Percentiles rank a stretch among this genome's conserved stretches.
phyloP scores from a whole-genome alignment of 2,329 filamentous ascomycete genomes.

The Botrytis byssoidea region DNA sequence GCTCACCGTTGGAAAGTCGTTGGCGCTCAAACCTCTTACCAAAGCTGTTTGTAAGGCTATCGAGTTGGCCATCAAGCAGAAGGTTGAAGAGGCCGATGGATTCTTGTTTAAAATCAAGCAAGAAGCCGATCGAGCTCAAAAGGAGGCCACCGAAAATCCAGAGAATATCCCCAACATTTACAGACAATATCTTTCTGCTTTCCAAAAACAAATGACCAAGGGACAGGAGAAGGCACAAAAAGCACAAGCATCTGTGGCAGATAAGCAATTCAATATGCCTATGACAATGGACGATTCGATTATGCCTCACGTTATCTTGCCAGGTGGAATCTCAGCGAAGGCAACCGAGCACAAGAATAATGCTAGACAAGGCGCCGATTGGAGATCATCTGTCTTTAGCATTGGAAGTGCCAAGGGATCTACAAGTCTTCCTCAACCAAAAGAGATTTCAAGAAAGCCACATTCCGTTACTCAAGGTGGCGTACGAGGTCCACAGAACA shows the following conservation, averaged over 20 bases:
- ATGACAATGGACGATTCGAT: slow-evolving; percentile 86
- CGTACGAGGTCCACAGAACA: slow-evolving; percentile 32
- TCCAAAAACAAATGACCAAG: slow-evolving; percentile 70
- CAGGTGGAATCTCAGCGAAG: slow-evolving; percentile 87
- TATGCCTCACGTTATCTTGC: slow-evolving; percentile 83
- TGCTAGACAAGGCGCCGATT: slow-evolving; percentile 82
- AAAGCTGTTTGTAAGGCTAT: slow-evolving; percentile 89
- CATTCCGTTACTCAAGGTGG: slow-evolving; percentile 33
- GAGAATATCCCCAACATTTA: slow-evolving; percentile 80
- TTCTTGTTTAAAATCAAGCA: slow-evolving; percentile 74
- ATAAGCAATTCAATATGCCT: slow-evolving; percentile 79
- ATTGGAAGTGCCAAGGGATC: slow-evolving; percentile 77
- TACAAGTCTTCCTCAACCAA: slow-evolving; percentile 62
- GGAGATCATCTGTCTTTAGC: slow-evolving; percentile 92
- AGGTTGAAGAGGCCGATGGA: slow-evolving; percentile 71
- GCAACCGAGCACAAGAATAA: slow-evolving; percentile 91
- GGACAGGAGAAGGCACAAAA: slow-evolving; percentile 80
- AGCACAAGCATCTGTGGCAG: slow-evolving; percentile 63
- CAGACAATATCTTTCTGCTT: slow-evolving; percentile 74
- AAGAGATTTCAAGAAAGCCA: slow-evolving; percentile 55
- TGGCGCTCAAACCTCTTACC: slow-evolving; percentile 69
- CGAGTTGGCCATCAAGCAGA: slow-evolving; percentile 78
- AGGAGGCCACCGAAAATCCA: slow-evolving; percentile 45
- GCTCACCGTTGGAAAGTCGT: slow-evolving; percentile 81
- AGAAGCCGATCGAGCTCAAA: slow-evolving; percentile 72